Evolutionary conservation across 1,284 basidiomycete species (phyloP), one percentile per base, ranked within the genome.

Genomic region (Malassezia dermatis): DNA sequence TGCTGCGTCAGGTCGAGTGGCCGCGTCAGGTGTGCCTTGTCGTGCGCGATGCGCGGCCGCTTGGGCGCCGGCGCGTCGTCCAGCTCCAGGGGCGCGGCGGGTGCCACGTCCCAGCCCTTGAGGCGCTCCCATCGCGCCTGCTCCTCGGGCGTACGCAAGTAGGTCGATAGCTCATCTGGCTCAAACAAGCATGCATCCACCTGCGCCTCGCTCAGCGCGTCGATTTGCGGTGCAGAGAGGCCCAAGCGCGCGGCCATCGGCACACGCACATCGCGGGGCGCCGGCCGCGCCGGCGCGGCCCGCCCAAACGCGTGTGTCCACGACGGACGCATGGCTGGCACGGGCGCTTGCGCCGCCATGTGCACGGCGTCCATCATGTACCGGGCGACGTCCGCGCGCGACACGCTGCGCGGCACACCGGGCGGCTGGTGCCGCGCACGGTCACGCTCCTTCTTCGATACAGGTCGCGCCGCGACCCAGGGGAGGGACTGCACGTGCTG

Each of bases 61-160:
- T 24, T 44, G 8, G 30, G 28, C 15, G 32, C 17, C 13, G 23
- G 44, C 13, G 37, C 41, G 8, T 21, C 37, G 30, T 21, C 3
- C 13, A 37, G 19, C 32, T n/a, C 40, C 12, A 19, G 17, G 7
- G 37, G 50, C 23, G 6, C 28, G 21, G 47, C 23, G 2, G 40
- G 21, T 23, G 11, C 32, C 23, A 8, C 49, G 40, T 57, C 49
- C 55, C 55, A 57, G 17, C 54, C 54, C 35, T 56, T 56, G 24
- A 56, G 42, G 41, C 19, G 43, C 31, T 24, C 21, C 44, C 51
- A 26, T 4, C 39, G 27, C 32, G 35, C 44, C 23, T 44, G 49
- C 49, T 57, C 55, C 5, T 19, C 34, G 15, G 31, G 26, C 26
- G 49, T 41, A n/a, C 55, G 55, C 11, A 57, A 8, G 31, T 57